phyloP scores from a whole-genome alignment of 1,284 basidiomycete genomes.

The Boletellus dicymbophilus region DNA sequence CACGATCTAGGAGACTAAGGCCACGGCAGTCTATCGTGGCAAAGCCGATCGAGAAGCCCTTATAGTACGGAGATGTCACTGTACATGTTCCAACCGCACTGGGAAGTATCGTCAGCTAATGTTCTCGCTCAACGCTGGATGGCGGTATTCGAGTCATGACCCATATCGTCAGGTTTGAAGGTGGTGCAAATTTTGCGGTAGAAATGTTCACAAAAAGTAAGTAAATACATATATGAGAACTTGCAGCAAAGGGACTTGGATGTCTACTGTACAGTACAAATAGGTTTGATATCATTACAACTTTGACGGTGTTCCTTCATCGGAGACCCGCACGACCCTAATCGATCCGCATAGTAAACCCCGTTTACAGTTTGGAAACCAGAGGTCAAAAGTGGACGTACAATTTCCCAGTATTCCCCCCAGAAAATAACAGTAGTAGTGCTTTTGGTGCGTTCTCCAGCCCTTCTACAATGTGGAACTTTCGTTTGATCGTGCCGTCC shows the following conservation, averaged over 20 bases:
- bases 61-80: neutral
- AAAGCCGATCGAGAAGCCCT: conserved; percentile 1
- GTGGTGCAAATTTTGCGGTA: too few species aligned
- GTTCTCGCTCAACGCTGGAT: too few species aligned
- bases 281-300: neutral
- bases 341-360: neutral
- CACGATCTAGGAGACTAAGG: conserved; percentile 16
- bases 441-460: neutral
- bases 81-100: neutral
- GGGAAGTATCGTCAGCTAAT: neutral
- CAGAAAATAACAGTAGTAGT: neutral
- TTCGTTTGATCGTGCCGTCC: neutral
- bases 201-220: too few species aligned
- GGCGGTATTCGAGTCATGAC: too few species aligned
- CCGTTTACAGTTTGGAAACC: too few species aligned
- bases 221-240: too few species aligned
- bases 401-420: neutral
- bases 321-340: neutral
- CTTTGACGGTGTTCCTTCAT: neutral
- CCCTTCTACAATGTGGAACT: neutral
- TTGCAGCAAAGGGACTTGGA: too few species aligned
- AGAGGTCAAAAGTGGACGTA: neutral
- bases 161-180: too few species aligned
- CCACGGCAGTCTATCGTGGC: conserved; percentile 5
- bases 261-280: too few species aligned